Conservation (phyloP, 2,329 filamentous ascomycete species). For the Amphichorda felina region DNA sequence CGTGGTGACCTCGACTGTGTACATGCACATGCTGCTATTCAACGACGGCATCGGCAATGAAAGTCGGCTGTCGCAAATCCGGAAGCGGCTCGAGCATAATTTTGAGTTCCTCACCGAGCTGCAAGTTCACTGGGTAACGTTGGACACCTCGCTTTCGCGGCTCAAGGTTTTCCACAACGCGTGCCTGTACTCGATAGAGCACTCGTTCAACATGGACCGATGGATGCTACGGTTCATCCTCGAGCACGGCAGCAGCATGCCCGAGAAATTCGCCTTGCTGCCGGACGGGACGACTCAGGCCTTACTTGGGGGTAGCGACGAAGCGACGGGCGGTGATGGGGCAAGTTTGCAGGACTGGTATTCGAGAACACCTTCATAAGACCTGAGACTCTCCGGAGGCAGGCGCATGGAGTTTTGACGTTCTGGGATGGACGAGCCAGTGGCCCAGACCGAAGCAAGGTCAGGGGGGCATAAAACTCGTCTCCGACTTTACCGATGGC, state of each 20-base stretch:
- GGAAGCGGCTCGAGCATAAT: constrained; percentile 25
- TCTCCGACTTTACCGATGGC: too few relatives aligned
- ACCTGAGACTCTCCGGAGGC: too few relatives aligned
- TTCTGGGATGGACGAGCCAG: too few relatives aligned
- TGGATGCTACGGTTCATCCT: constrained; percentile 28
- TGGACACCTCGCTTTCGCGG: constrained; percentile 8
- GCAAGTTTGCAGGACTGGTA: too few relatives aligned
- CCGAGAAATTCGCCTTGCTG: too few relatives aligned
- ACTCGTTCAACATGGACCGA: constrained; percentile 23
- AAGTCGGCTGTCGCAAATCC: constrained; percentile 10
- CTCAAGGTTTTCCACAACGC: constrained; percentile 28
- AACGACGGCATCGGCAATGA: constrained; percentile 20
- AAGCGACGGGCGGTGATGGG: too few relatives aligned
- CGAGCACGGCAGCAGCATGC: constrained; percentile 6
- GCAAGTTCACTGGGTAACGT: constrained; percentile 23
- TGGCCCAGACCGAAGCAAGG: too few relatives aligned
- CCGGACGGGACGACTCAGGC: too few relatives aligned
- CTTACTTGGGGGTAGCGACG: too few relatives aligned
- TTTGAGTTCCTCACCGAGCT: constrained; percentile 29
- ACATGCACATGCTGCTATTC: constrained; percentile 32
- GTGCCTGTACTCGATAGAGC: constrained; percentile 21
- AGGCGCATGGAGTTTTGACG: too few relatives aligned
- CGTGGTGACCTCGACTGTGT: constrained; percentile 31
- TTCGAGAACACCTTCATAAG: too few relatives aligned
- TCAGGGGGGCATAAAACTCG: too few relatives aligned